Percentiles rank a stretch among this genome's conserved stretches.
Conservation (phyloP, 2,329 filamentous ascomycete genomes). For the Hirsutella rhossiliensis region DNA sequence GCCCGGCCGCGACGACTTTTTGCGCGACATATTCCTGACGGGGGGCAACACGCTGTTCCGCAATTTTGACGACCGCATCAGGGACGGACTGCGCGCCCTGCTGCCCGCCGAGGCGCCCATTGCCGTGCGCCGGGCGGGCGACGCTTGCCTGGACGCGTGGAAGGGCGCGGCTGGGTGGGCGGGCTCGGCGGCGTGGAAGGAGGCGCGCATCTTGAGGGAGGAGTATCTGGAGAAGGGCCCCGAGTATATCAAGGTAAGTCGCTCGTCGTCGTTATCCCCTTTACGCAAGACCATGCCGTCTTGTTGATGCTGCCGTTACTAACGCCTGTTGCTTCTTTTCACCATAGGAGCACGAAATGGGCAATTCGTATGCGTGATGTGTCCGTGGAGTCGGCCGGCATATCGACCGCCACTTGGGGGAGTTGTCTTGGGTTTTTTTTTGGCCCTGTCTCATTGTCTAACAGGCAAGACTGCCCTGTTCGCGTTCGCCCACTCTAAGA, state of each 20-base stretch:
- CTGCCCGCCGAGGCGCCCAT: slow-evolving; percentile 58
- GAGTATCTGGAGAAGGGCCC: slow-evolving; percentile 88
- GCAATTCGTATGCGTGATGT: slow-evolving; percentile 42
- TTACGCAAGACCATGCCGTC: neutral
- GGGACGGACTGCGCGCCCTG: slow-evolving; percentile 58
- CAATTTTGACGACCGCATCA: slow-evolving; percentile 74
- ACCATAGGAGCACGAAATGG: slow-evolving; percentile 51
- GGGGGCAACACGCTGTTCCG: slow-evolving; percentile 84
- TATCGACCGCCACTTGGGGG: too few relatives aligned
- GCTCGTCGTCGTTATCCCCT: slow-evolving; percentile 2
- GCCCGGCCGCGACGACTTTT: slow-evolving; percentile 50
- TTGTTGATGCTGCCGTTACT: neutral
- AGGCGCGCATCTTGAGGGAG: slow-evolving; percentile 58
- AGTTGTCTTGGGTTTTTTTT: too few relatives aligned
- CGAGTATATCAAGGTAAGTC: slow-evolving; percentile 77
- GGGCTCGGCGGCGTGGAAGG: slow-evolving; percentile 43
- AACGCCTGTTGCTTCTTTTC: neutral
- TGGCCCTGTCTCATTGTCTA: too few relatives aligned
- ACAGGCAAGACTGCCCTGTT: too few relatives aligned
- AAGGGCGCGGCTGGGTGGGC: slow-evolving; percentile 84
- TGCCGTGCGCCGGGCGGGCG: slow-evolving; percentile 58
- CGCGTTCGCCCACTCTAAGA: too few relatives aligned
- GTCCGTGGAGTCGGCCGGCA: neutral
- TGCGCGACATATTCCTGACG: slow-evolving; percentile 84
- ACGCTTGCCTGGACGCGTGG: slow-evolving; percentile 84